Evolutionary conservation across 495 filamentous ascomycete species (phyloP).

Genomic region (Entonaema liquescens): DNA sequence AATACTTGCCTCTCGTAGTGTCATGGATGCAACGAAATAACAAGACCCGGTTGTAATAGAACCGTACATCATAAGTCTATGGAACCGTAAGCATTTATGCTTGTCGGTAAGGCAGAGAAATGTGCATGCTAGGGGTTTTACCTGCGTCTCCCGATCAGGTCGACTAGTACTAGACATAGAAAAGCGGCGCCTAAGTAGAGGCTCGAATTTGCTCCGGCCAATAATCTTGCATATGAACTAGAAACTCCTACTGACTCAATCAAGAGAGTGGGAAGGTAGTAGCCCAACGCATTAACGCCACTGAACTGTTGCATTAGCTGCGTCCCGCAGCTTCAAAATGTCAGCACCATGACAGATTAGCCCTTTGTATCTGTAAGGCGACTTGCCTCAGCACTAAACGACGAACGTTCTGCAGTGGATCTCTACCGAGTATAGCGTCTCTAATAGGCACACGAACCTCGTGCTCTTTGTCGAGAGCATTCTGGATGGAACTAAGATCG

Average conservation of each 20-base stretch:
- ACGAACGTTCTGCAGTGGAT: conserved; percentile 34
- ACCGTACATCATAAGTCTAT: conserved; percentile 59
- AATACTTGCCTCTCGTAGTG: conserved; percentile 35
- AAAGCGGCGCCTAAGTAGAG: conserved; percentile 45
- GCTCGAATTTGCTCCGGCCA: conserved; percentile 46
- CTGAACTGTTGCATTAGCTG: conserved; percentile 48
- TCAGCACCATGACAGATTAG: conserved; percentile 7
- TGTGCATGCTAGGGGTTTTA: conserved; percentile 10
- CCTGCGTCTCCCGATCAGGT: conserved; percentile 44
- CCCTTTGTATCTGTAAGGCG: background rate
- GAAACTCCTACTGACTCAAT: conserved; percentile 43
- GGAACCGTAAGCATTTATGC: conserved; percentile 6
- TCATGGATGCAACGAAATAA: conserved; percentile 44
- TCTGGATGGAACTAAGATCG: conserved; percentile 40
- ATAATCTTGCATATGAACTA: conserved; percentile 39
- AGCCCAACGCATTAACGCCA: conserved; percentile 43
- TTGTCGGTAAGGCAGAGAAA: background rate
- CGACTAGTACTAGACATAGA: conserved; percentile 42
- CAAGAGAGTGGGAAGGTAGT: conserved; percentile 46
- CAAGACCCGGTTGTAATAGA: conserved; percentile 41
- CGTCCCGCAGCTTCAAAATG: conserved; percentile 37
- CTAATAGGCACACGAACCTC: conserved; percentile 20
- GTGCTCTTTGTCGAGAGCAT: conserved; percentile 37
- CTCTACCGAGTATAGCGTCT: conserved; percentile 35
- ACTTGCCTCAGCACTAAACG: conserved; percentile 41